These are phyloP conservation scores for Aphanomyces astaci DNA, from an alignment of 352 stramenopile species.

Conservation along the genomic window DNA sequence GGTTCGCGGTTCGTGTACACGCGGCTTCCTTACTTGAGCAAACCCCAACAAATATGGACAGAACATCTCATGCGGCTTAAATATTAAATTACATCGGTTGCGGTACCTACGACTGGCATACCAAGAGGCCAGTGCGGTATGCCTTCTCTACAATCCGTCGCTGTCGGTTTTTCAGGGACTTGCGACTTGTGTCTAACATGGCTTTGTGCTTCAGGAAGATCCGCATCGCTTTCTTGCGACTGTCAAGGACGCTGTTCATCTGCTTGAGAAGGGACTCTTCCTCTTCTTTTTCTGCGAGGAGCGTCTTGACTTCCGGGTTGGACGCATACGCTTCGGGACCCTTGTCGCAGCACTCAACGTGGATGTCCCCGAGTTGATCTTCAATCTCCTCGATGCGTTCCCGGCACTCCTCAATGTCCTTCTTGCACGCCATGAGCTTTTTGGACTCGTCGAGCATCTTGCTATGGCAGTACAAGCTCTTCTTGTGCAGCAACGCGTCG, in stretches of 20 bases:
- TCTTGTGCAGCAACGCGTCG: slow-evolving; percentile 18
- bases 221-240: slow-evolving; percentile 17
- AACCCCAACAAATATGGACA: no score
- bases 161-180: slow-evolving; percentile 21
- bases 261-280: slow-evolving; percentile 19
- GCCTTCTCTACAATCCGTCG: slow-evolving; percentile 22
- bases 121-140: slow-evolving; percentile 19
- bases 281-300: slow-evolving; percentile 20
- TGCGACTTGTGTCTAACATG: slow-evolving; percentile 13
- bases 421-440: slow-evolving; percentile 21
- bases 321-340: background rate
- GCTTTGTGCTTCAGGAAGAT: slow-evolving; percentile 23
- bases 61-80: background rate
- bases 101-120: slow-evolving; percentile 1
- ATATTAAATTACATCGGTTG: background rate
- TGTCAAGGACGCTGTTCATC: slow-evolving; percentile 18
- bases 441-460: slow-evolving; percentile 22
- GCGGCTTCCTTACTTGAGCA: no score
- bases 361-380: slow-evolving; percentile 14
- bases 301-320: slow-evolving; percentile 8
- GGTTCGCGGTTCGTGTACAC: no score
- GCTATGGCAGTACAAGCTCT: slow-evolving; percentile 18
- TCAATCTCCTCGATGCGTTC: slow-evolving; percentile 23
- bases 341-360: slow-evolving; percentile 2
- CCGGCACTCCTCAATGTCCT: slow-evolving; percentile 20